Evolutionary conservation across 345 rosid genomes (phyloP), one percentile per base, ranked within the genome.

Genomic region (Physaria fendleri): DNA sequence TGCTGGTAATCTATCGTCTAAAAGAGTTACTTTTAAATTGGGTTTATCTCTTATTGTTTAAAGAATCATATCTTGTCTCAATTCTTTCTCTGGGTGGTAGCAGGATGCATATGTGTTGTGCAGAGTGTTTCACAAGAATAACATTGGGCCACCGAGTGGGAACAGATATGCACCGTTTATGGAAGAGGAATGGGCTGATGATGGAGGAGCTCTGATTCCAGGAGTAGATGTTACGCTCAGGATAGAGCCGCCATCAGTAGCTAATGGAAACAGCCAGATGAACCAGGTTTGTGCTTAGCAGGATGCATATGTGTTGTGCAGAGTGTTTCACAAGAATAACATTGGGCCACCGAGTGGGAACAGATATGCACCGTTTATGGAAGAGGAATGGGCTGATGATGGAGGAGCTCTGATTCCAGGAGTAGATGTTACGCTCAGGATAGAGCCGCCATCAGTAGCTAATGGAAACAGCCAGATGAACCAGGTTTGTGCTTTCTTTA

Each of bases 131-230:
- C 90, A 80, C 71, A 92, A 92, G 88, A 81, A 81, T 59, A 82
- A 84, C 65, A 82, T 88, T 54, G 98, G 98, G 55, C 95, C 98
- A 28, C 98, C 96, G 17, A 85, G 76, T 46, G 96, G 85, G 59
- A 82, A 79, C 45, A 79, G 89, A 25, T 85, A 88, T 74, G 96
- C 96, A 0, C 92, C 90, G 1, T 88, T 85, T 47, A 14, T 79
- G 27, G 92, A 88, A 67, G 96, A 81, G 56, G 92, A 88, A 73
- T 85, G 92, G 91, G 77, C 79, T 62, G 90, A 85, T 77, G 79
- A 54, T 47, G 56, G 35, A 48, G 55, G 65, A 47, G 68, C 80
- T 67, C 53, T 85, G 38, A 38, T 82, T 57, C 96, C 92, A 2
- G 87, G 96, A 51, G 78, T 74, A 28, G 88, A 75, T 48, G 78